Evolutionary conservation across 805 yeast genomes (phyloP), one percentile per base, ranked within the genome.

Genomic region (Teunomyces lycoperdinae): DNA sequence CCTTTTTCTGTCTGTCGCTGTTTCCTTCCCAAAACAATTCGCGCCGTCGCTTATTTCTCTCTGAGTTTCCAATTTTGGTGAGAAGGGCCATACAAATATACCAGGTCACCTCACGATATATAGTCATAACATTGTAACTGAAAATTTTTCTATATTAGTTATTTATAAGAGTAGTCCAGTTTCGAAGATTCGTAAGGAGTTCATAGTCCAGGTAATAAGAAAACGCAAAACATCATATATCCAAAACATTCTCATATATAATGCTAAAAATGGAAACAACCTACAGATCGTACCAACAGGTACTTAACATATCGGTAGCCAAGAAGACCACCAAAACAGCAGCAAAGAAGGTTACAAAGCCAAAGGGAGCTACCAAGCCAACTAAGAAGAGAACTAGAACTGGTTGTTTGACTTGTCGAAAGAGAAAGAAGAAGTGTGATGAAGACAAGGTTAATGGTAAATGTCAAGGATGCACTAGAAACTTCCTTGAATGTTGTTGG

Each of bases 361-460:
- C 53, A 8, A 52, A 50, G 40, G 43, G 34, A 20, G 48, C 47
- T 11, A 42, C 53, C 34, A 41, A 26, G 30, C 34, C 47, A 2
- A 43, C 50, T 13, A 52, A 53, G 39, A 54, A 60, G 52, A 60
- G 80, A 57, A 73, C 77, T 5, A 71, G 76, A 50, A 74, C 80
- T 3, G 81, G 81, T 3, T 81, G 86, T 56, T 68, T 81, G 51
- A 81, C 83, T 42, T 83, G 89, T 61, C 72, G 87, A 45, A 74
- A 77, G 51, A 74, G 86, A 56, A 83, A 83, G 65, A 75, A 83
- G 67, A 82, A 82, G 67, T 82, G 87, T 63, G 85, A 81, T 56
- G 80, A 79, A 52, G 63, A 64, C 33, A 68, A 57, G 30, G 67
- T 63, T 8, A 67, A 66, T 48, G 77, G 77, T 5, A 73, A 73